A percentile compares a stretch with the other conserved stretches of the same genome.
Conservation (phyloP, 305 asterid species). For the Fraxinus angustifolia region DNA sequence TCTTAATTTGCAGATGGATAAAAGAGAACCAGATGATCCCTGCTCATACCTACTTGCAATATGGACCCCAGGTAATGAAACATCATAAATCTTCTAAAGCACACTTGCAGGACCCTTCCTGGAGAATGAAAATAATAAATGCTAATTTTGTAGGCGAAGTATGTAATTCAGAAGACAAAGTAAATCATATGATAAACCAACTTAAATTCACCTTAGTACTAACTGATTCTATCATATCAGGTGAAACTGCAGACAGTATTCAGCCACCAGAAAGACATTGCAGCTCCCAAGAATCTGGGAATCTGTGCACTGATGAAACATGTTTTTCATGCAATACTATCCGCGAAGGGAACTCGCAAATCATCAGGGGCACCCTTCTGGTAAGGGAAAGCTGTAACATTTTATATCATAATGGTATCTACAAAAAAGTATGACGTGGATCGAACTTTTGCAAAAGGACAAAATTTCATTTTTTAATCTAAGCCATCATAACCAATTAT, state of each 20-base stretch:
- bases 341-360: conserved; percentile 81
- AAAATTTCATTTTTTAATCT: neutral
- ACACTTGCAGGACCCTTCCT: neutral
- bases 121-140: conserved; percentile 15
- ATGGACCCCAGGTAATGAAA: conserved; percentile 62
- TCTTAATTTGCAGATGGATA: conserved; percentile 65
- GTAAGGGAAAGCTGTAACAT: conserved; percentile 36
- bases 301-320: conserved; percentile 66
- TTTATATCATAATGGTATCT: neutral
- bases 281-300: conserved; percentile 56
- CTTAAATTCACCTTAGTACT: conserved; percentile 6
- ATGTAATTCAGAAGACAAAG: conserved; percentile 1
- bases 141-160: neutral
- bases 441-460: neutral
- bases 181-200: neutral
- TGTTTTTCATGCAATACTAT: conserved; percentile 84
- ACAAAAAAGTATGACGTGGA: neutral
- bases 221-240: conserved; percentile 39
- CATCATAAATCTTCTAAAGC: neutral
- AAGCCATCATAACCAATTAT: neutral
- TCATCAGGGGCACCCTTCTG: conserved; percentile 93
- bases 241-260: conserved; percentile 81
- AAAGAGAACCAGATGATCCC: conserved; percentile 95
- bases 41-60: conserved; percentile 84
- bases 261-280: conserved; percentile 83